Evolutionary conservation across 1,284 basidiomycete species (phyloP).

Genomic region (Pseudozyma sp.): DNA sequence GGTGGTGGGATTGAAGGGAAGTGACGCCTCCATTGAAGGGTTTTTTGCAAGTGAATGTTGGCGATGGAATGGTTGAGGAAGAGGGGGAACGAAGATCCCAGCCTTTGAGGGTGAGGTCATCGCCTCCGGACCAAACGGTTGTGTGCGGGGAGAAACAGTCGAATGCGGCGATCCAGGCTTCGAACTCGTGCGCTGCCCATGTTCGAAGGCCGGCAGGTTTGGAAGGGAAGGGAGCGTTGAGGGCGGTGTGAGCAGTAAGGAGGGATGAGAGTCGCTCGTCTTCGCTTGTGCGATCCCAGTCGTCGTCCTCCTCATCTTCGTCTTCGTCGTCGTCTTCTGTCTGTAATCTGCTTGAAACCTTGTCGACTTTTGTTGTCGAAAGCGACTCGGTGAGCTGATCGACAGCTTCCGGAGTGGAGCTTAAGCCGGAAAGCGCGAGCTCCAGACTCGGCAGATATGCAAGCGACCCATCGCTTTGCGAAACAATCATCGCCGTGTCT

Average conservation of each 20-base stretch:
- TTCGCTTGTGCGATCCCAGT: conserved; percentile 35
- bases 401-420: neutral
- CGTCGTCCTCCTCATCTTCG: conserved; percentile 19
- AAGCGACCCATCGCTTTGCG: conserved; percentile 66
- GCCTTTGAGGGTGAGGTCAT: conserved; percentile 87
- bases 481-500: conserved; percentile 54
- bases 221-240: conserved; percentile 22
- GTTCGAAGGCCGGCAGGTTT: conserved; percentile 49
- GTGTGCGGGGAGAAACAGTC: conserved; percentile 76
- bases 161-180: conserved; percentile 94
- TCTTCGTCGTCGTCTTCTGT: neutral
- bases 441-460: conserved; percentile 55
- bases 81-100: conserved; percentile 79
- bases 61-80: conserved; percentile 57
- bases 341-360: neutral
- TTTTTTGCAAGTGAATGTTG: conserved; percentile 78
- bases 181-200: conserved; percentile 92
- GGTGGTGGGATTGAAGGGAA: conserved; percentile 85
- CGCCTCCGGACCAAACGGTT: conserved; percentile 89
- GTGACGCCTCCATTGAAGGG: conserved; percentile 93
- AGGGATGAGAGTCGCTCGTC: conserved; percentile 27
- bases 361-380: conserved; percentile 12
- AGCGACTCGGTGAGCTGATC: conserved; percentile 3
- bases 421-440: conserved; percentile 9
- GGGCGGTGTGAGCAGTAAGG: conserved; percentile 7